Evolutionary conservation across 2,329 filamentous ascomycete species (phyloP), one percentile per base, ranked within the genome.

Genomic region (Coleophoma cylindrospora): DNA sequence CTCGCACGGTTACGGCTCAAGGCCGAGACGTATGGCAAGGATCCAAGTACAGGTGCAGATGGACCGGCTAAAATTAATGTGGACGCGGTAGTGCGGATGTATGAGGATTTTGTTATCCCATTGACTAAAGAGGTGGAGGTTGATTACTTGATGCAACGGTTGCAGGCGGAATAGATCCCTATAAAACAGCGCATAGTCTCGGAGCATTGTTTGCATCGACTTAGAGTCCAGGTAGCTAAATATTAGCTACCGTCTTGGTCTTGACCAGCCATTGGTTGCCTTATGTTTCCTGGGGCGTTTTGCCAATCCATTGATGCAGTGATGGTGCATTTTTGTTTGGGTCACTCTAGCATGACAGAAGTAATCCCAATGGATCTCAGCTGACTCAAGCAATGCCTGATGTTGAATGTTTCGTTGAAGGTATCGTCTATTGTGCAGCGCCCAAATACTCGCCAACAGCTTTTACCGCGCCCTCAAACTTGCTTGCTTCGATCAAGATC

Each of bases 81-180:
- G 2, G 90, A 97, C 53, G 91, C 91, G 1, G 90, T 96, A 21
- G 89, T 95, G 47, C 77, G 79, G 55, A 92, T 95, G 86, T 96
- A 96, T 72, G 83, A 83, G 77, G 81, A 96, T 67, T 89, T 88
- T 70, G 91, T 99, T 53, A 99, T 99, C 60, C 94, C 94, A 0
- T 71, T 97, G 67, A 99, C 94, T n/a, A 99, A 99, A 70, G 87
- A 91, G 56, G 92, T 99, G 38, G 94, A 99, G 75, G 91, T 99
- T 10, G 94, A 99, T 62, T 99, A 99, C 68, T 75, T 99, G 60
- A 95, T 99, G 89, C 90, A 97, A 70, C 81, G 94, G 56, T 73
- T 99, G 48, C 81, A 82, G 40, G 32, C 48, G 47, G 46, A 56
- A 50, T 50, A 53, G 46, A 50, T 27, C 27, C 27, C 27, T 27